These are phyloP conservation scores for Ammopiptanthus mongolicus DNA, from an alignment of 306 rosid species.

Conservation along the genomic window DNA sequence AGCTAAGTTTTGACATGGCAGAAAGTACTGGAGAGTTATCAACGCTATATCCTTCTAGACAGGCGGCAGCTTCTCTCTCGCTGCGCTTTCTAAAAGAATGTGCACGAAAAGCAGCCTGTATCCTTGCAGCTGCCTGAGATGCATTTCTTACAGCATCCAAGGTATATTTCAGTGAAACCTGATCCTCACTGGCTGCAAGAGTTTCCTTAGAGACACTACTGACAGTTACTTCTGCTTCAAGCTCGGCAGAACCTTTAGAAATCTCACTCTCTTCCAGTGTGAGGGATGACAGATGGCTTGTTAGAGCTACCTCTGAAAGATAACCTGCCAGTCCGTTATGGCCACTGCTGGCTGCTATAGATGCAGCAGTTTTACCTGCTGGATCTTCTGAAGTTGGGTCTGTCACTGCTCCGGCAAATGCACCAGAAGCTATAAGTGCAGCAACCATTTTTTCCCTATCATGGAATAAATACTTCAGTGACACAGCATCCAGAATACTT, in stretches of 20 bases:
- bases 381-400: slow-evolving; percentile 78
- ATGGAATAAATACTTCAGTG: slow-evolving; percentile 23
- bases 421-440: slow-evolving; percentile 80
- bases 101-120: slow-evolving; percentile 90
- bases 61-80: slow-evolving; percentile 36
- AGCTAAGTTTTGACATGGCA: slow-evolving; percentile 37
- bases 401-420: slow-evolving; percentile 96
- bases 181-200: slow-evolving; percentile 47
- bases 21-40: slow-evolving; percentile 36
- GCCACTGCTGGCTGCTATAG: slow-evolving; percentile 66
- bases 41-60: slow-evolving; percentile 30
- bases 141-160: slow-evolving; percentile 87
- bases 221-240: slow-evolving; percentile 63
- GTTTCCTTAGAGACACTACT: slow-evolving; percentile 45
- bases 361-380: slow-evolving; percentile 75
- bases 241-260: slow-evolving; percentile 60
- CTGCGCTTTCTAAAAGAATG: slow-evolving; percentile 65
- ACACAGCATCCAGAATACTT: background rate
- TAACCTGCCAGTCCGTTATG: slow-evolving; percentile 97
- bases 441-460: slow-evolving; percentile 90
- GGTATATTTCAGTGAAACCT: slow-evolving; percentile 47
- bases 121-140: slow-evolving; percentile 86
- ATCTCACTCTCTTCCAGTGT: slow-evolving; percentile 64
- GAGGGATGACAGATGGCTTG: slow-evolving; percentile 87
- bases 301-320: slow-evolving; percentile 79